Percentiles rank a stretch among this genome's conserved stretches.
Conservation (phyloP, 495 filamentous ascomycete species). For the Penicillium diatomitis region DNA sequence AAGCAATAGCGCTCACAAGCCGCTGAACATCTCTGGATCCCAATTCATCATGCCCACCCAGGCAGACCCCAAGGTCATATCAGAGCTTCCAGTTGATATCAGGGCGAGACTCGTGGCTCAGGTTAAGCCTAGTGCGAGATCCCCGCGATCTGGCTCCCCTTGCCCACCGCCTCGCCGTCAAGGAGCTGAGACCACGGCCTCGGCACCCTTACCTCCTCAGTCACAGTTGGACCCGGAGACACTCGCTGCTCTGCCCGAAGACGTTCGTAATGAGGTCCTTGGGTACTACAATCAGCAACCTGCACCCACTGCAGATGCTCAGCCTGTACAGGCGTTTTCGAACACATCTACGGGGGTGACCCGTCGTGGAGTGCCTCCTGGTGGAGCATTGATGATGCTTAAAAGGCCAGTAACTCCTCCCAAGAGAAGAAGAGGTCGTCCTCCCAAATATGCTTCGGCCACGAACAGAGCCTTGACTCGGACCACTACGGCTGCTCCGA, state of each 20-base stretch:
- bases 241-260: constrained; percentile 69
- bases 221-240: constrained; percentile 65
- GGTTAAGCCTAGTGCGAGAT: constrained; percentile 25
- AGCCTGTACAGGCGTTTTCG: constrained; percentile 12
- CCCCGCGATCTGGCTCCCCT: constrained; percentile 19
- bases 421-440: constrained; percentile 48
- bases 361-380: constrained; percentile 39
- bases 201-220: constrained; percentile 31
- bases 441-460: constrained; percentile 28
- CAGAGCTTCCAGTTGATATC: constrained; percentile 72
- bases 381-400: constrained; percentile 15
- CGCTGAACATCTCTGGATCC: constrained; percentile 70
- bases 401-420: constrained; percentile 48
- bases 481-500: constrained; percentile 50
- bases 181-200: constrained; percentile 1
- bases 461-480: constrained; percentile 48
- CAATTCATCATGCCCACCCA: constrained; percentile 83
- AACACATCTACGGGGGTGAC: constrained; percentile 19
- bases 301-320: background rate
- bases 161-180: constrained; percentile 19
- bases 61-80: constrained; percentile 63
- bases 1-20: constrained; percentile 49
- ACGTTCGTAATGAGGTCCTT: constrained; percentile 72
- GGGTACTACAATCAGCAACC: constrained; percentile 46
- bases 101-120: constrained; percentile 57